Evolutionary conservation across 768 basidiomycete genomes (phyloP), one percentile per base, ranked within the genome.

Genomic region (Mycena capillaripes): DNA sequence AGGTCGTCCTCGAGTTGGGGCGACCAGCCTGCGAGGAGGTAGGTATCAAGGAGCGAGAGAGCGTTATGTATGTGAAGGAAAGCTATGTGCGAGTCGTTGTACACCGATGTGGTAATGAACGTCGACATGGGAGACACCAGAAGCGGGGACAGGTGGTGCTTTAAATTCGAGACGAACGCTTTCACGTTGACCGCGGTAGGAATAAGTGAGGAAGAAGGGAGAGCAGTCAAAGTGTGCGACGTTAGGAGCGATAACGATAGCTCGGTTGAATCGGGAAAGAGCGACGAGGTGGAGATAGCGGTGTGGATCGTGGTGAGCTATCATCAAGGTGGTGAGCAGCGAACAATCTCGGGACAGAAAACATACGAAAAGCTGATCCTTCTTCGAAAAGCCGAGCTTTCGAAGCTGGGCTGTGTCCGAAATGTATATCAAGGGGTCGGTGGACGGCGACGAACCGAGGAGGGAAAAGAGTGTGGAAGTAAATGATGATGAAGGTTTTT

Each of bases 11-110:
- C 70, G 27, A 30, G 30, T 19, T 53, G 67, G 7, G 73, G 62
- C 16, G 59, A 30, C 91, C 92, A 93, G 50, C 88, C 86, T 2
- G 86, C 88, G 11, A 94, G 81, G 2, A 95, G 84, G 77, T 87
- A 92, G 1, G 86, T 82, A 73, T 95, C 93, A 11, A 95, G 76
- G 1, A 94, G 81, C 23, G 84, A 84, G 38, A 95, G 82, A 71
- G 90, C 89, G 34, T 88, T 84, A 71, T 89, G 86, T 4, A 91
- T 81, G 76, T 86, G 88, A 21, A 84, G 80, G 40, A 90, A 76
- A 23, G 86, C 84, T 21, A 72, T 55, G 14, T 59, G 30, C 81
- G 85, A 30, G 73, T 71, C 40, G 81, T 77, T 57, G 53, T 68
- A 62, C 59, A 38, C 29, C 14, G 73, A 74, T 2, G 69, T 75